These are phyloP conservation scores for Plasmodium vinckei DNA, from an alignment of 169 alveolate genomes.

Conservation along the genomic window DNA sequence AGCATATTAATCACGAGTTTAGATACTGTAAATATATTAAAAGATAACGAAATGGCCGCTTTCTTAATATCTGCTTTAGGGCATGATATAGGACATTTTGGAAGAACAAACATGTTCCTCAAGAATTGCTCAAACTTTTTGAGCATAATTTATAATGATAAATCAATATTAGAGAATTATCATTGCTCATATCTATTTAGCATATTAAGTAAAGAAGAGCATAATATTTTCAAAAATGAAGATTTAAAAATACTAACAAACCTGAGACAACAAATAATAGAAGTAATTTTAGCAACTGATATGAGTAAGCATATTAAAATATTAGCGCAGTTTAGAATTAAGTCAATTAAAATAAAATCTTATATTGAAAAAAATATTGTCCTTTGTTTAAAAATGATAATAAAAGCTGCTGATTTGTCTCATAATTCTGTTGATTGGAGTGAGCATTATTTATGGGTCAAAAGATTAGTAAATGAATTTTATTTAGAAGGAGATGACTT, in stretches of 20 bases:
- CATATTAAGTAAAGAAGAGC: conserved; percentile 77
- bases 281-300: conserved; percentile 94
- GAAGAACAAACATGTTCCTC: conserved; percentile 89
- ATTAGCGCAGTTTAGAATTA: conserved; percentile 88
- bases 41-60: conserved; percentile 78
- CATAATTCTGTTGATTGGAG: conserved; percentile 91
- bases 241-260: conserved; percentile 31
- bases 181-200: conserved; percentile 92
- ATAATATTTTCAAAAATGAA: conserved; percentile 79
- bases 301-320: conserved; percentile 94
- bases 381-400: conserved; percentile 83
- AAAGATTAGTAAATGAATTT: conserved; percentile 90
- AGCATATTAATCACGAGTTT: conserved; percentile 49
- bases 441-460: conserved; percentile 90
- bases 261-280: conserved; percentile 90
- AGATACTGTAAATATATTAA: conserved; percentile 54
- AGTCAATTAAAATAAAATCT: conserved; percentile 85
- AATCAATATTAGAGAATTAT: conserved; percentile 93
- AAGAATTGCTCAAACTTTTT: conserved; percentile 85
- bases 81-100: conserved; percentile 95
- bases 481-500: conserved; percentile 95
- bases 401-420: conserved; percentile 94
- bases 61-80: conserved; percentile 91
- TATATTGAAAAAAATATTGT: conserved; percentile 75
- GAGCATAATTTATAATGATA: conserved; percentile 93